These are phyloP conservation scores for Nakaseomyces uthaithaninus DNA, from an alignment of 1,139 yeast genomes.

Conservation along the genomic window DNA sequence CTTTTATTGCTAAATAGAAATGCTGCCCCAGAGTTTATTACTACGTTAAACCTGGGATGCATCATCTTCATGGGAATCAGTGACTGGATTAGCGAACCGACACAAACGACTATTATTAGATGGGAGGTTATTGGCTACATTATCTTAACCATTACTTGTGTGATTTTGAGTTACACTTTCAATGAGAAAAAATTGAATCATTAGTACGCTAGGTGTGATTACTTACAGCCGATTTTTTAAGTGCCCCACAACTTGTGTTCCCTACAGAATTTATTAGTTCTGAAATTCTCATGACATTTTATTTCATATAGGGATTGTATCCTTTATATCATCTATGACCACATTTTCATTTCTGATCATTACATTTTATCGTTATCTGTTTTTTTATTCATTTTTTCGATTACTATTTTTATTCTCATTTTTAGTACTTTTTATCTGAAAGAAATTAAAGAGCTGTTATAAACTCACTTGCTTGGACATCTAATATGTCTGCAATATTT, in stretches of 20 bases:
- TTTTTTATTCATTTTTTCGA: background rate
- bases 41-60: slow-evolving; percentile 24
- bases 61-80: slow-evolving; percentile 26
- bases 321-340: slow-evolving; percentile 1
- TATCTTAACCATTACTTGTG: slow-evolving; percentile 22
- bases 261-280: too few relatives aligned
- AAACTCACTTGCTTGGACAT: too few relatives aligned
- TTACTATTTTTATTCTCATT: background rate
- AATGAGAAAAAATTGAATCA: slow-evolving; percentile 6
- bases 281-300: background rate
- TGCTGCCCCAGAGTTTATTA: slow-evolving; percentile 22
- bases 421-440: background rate
- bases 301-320: slow-evolving; percentile 1
- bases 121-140: slow-evolving; percentile 30
- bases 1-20: slow-evolving; percentile 19
- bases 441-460: too few relatives aligned
- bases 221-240: too few relatives aligned
- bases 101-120: slow-evolving; percentile 25
- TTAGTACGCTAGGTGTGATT: too few relatives aligned
- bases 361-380: background rate
- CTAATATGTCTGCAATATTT: too few relatives aligned
- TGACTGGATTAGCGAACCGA: slow-evolving; percentile 27
- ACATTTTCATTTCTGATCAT: slow-evolving; percentile 1
- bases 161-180: slow-evolving; percentile 18
- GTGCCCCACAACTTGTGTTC: too few relatives aligned